A percentile compares a stretch with the other conserved stretches of the same genome.
Evolutionary conservation across 75 land plant species (phyloP).

Genomic region (Adiantum capillusveneris): DNA sequence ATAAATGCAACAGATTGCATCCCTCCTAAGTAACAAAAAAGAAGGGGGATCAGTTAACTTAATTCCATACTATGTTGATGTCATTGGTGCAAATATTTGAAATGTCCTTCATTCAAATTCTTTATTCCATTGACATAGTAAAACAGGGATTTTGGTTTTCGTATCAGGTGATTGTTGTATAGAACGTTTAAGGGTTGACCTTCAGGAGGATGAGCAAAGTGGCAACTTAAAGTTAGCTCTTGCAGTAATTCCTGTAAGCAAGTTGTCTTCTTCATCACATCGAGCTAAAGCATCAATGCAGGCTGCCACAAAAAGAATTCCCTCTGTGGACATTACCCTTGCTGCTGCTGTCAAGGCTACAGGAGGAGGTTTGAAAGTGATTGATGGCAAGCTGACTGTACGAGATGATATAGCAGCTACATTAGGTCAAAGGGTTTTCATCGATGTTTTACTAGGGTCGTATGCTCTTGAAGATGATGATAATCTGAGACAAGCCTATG

Average conservation of each 20-base stretch:
- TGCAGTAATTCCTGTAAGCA: slow-evolving; percentile 16
- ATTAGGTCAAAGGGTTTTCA: slow-evolving; percentile 19
- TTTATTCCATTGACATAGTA: too few relatives aligned
- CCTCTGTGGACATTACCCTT: slow-evolving; percentile 10
- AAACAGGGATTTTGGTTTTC: too few relatives aligned
- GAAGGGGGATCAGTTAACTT: too few relatives aligned
- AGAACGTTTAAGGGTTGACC: slow-evolving; percentile 20
- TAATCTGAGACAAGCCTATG: slow-evolving; percentile 2
- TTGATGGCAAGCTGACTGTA: slow-evolving; percentile 20
- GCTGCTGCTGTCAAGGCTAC: slow-evolving; percentile 17
- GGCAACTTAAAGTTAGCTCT: slow-evolving; percentile 28
- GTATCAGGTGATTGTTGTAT: slow-evolving; percentile 36
- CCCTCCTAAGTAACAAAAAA: too few relatives aligned
- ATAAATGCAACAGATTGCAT: too few relatives aligned
- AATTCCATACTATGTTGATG: too few relatives aligned
- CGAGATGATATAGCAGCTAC: slow-evolving; percentile 30
- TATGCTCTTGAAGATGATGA: slow-evolving; percentile 20
- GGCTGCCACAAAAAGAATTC: slow-evolving; percentile 4
- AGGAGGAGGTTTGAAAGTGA: slow-evolving; percentile 22
- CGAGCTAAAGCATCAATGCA: slow-evolving; percentile 3
- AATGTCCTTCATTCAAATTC: too few relatives aligned
- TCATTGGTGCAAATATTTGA: too few relatives aligned
- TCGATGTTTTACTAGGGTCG: slow-evolving; percentile 21
- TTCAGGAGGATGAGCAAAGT: slow-evolving; percentile 23
- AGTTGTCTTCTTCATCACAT: slow-evolving; percentile 9